phyloP scores from a whole-genome alignment of 352 stramenopile genomes.

The Phytophthora brassicae region DNA sequence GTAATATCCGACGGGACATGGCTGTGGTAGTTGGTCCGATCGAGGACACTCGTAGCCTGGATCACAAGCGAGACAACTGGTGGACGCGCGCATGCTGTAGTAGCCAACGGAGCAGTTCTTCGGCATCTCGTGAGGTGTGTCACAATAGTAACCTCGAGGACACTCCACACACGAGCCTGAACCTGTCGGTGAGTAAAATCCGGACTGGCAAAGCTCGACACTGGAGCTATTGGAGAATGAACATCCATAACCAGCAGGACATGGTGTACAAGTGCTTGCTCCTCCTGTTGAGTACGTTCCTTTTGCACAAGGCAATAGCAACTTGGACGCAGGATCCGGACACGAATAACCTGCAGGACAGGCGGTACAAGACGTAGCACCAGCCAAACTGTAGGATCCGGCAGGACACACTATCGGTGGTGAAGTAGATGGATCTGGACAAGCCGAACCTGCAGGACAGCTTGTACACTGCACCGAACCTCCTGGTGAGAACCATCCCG shows the following conservation, averaged over 20 bases:
- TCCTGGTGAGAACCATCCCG: slow-evolving; percentile 44
- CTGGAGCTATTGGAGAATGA: slow-evolving; percentile 56
- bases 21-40: slow-evolving; percentile 67
- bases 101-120: slow-evolving; percentile 78
- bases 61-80: slow-evolving; percentile 63
- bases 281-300: slow-evolving; percentile 61
- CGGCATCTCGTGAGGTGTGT: slow-evolving; percentile 55
- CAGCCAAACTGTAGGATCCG: slow-evolving; percentile 65
- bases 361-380: slow-evolving; percentile 48
- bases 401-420: slow-evolving; percentile 39
- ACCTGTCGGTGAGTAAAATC: slow-evolving; percentile 65
- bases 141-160: slow-evolving; percentile 82
- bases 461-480: slow-evolving; percentile 52
- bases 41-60: slow-evolving; percentile 85
- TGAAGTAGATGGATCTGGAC: slow-evolving; percentile 39
- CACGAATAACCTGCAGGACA: slow-evolving; percentile 81
- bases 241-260: slow-evolving; percentile 81
- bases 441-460: slow-evolving; percentile 66
- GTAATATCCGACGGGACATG: slow-evolving; percentile 88
- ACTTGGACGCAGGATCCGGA: slow-evolving; percentile 52
- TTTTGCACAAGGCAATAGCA: slow-evolving; percentile 46
- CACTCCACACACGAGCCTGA: slow-evolving; percentile 72
- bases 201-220: slow-evolving; percentile 57
- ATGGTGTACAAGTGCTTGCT: slow-evolving; percentile 58
- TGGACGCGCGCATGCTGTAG: slow-evolving; percentile 75